Evolutionary conservation across 331 rosid genomes (phyloP), one percentile per base, ranked within the genome.

Genomic region (Acacia pycnantha): DNA sequence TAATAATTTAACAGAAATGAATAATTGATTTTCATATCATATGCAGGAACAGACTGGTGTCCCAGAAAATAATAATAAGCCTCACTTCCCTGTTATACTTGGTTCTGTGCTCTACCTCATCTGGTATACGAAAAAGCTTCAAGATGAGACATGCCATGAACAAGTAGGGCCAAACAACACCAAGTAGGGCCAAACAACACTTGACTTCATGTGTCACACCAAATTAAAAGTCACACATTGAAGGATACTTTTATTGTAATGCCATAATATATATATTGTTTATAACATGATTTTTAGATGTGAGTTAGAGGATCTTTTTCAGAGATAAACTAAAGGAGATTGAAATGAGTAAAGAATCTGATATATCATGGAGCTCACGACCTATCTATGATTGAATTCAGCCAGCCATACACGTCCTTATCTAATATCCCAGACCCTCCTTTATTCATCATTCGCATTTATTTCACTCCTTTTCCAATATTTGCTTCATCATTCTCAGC

Each of bases 381-480:
- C 88, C 85, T 61, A 84, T 87, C 80, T 53, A 87, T 85, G 85
- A 91, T 90, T 83, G 82, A 85, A 86, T 56, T 86, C 88, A 14
- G 56, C 12, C 75, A 90, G 82, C 95, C 95, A 91, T 86, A 89
- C 87, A 91, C 87, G 97, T 91, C 91, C 90, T 88, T 87, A 18
- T 90, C 97, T 79, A 48, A 44, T 46, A 62, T 84, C 86, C 26
- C 59, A 14, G 27, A 72, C 59, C 85, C 84, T 82, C 79, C 80
- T 73, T 79, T 67, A 58, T 26, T 66, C 81, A 74, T 76, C 37
- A 70, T 70, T 44, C 71, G 65, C 15, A 44, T 40, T 21, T 21
- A 70, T 5, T 26, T 83, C 82, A 86, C 81, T 74, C 84, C 51
- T 82, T 74, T 74, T 47, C 82, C 76, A 33, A 81, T 56, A 54